These are phyloP conservation scores for Neofusicoccum laricinum DNA, from an alignment of 2,329 filamentous ascomycete genomes.

Conservation along the genomic window DNA sequence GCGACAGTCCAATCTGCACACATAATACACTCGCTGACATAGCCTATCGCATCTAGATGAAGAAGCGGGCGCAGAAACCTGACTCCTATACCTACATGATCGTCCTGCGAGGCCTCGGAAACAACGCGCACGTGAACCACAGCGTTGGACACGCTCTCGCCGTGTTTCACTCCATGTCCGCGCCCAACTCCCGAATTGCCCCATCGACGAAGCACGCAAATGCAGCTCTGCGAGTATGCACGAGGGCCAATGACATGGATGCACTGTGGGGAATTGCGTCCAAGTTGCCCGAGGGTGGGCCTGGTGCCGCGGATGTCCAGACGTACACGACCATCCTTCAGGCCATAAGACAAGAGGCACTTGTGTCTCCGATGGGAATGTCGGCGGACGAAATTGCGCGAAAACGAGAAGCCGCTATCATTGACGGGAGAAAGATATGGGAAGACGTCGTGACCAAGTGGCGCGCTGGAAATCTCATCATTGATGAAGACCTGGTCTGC, in stretches of 20 bases:
- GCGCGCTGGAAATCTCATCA: slow-evolving; percentile 63
- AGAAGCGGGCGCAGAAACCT: slow-evolving; percentile 80
- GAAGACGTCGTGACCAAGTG: slow-evolving; percentile 74
- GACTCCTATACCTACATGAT: slow-evolving; percentile 82
- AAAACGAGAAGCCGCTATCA: slow-evolving; percentile 48
- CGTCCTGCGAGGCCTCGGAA: slow-evolving; percentile 71
- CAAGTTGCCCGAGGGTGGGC: slow-evolving; percentile 64
- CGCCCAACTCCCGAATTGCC: slow-evolving; percentile 60
- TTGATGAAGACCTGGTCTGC: slow-evolving; percentile 78
- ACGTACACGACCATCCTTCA: slow-evolving; percentile 86
- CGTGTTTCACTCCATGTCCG: slow-evolving; percentile 73
- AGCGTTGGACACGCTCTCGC: slow-evolving; percentile 67
- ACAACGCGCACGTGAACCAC: slow-evolving; percentile 53
- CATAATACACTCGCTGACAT: slow-evolving; percentile 13
- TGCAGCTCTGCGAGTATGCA: slow-evolving; percentile 79
- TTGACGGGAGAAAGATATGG: slow-evolving; percentile 75
- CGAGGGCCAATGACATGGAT: slow-evolving; percentile 71
- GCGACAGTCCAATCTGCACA: slow-evolving; percentile 22
- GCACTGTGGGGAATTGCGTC: slow-evolving; percentile 73
- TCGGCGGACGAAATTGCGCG: slow-evolving; percentile 26
- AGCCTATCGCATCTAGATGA: slow-evolving; percentile 65
- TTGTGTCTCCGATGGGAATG: background rate
- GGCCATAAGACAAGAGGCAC: slow-evolving; percentile 57
- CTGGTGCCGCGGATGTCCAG: slow-evolving; percentile 61
- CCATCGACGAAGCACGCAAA: slow-evolving; percentile 84